phyloP scores from a whole-genome alignment of 2,329 filamentous ascomycete species.

The Alternaria burnsii region DNA sequence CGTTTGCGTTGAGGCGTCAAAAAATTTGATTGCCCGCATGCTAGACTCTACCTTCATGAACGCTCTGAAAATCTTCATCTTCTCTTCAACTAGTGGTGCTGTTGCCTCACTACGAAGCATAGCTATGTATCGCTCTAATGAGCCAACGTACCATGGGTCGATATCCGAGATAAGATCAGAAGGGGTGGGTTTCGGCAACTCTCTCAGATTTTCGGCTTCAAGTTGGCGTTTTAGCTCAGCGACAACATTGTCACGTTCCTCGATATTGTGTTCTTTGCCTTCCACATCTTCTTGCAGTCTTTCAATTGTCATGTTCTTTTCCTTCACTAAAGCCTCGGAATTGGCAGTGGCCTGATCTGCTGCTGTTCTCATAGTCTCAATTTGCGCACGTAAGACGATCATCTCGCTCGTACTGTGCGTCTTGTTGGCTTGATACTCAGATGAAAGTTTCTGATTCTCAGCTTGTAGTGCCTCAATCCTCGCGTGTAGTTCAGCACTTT shows the following conservation, averaged over 20 bases:
- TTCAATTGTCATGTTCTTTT: slow-evolving; percentile 42
- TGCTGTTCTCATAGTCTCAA: slow-evolving; percentile 28
- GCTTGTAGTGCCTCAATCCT: slow-evolving; percentile 22
- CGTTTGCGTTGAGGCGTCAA: slow-evolving; percentile 36
- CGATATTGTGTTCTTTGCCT: slow-evolving; percentile 31
- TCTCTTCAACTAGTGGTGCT: slow-evolving; percentile 58
- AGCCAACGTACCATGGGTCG: slow-evolving; percentile 66
- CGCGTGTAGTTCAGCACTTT: slow-evolving; percentile 19
- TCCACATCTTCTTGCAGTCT: slow-evolving; percentile 46
- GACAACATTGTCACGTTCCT: slow-evolving; percentile 10
- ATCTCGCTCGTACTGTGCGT: slow-evolving; percentile 29
- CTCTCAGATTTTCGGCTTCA: slow-evolving; percentile 38
- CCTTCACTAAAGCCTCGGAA: slow-evolving; percentile 33
- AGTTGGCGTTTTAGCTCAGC: slow-evolving; percentile 12
- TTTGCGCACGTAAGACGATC: slow-evolving; percentile 28
- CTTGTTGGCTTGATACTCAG: slow-evolving; percentile 26
- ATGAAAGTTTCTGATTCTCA: slow-evolving; percentile 26
- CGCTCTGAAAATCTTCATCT: slow-evolving; percentile 62
- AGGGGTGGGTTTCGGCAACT: slow-evolving; percentile 33
- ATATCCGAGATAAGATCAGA: slow-evolving; percentile 59
- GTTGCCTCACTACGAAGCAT: slow-evolving; percentile 63
- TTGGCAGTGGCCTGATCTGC: slow-evolving; percentile 33
- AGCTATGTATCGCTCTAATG: slow-evolving; percentile 62
- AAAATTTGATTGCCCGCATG: slow-evolving; percentile 55
- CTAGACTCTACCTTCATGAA: slow-evolving; percentile 53